These are phyloP conservation scores for Onygenales sp. DNA, from an alignment of 2,329 filamentous ascomycete species.

Conservation along the genomic window DNA sequence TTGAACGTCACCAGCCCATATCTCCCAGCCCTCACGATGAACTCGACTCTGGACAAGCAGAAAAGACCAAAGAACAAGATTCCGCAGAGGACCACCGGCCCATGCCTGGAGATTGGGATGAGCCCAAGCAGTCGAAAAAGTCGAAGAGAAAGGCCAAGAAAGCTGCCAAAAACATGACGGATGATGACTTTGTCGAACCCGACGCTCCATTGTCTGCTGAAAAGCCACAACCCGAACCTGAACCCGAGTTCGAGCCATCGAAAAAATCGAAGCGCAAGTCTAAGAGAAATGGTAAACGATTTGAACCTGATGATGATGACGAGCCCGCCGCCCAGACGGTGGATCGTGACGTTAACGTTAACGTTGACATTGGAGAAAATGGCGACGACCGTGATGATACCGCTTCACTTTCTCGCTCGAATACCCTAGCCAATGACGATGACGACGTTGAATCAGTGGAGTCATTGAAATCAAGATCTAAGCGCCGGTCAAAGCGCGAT, in stretches of 20 bases:
- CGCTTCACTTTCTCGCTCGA: background rate
- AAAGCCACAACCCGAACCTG: conserved; percentile 1
- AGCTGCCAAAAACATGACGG: background rate
- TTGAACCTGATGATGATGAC: background rate
- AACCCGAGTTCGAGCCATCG: background rate
- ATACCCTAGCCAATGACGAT: conserved; percentile 11
- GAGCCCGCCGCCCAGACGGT: background rate
- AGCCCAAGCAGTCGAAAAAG: background rate
- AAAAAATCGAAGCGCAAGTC: conserved; percentile 12
- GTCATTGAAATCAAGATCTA: conserved; percentile 17
- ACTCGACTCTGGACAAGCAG: background rate
- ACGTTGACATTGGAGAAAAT: background rate
- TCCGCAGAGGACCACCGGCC: background rate
- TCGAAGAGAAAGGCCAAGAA: conserved; percentile 4
- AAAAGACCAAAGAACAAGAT: background rate
- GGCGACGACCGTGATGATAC: background rate
- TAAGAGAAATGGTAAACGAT: conserved; percentile 9
- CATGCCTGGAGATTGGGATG: background rate
- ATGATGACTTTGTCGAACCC: background rate
- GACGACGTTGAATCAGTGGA: conserved; percentile 15
- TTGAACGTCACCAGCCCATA: background rate
- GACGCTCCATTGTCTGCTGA: background rate
- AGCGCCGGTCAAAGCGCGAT: conserved; percentile 16
- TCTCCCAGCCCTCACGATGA: background rate
- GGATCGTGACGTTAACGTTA: no score